Evolutionary conservation across 2,329 filamentous ascomycete genomes (phyloP), one percentile per base, ranked within the genome.

Genomic region (Neopestalotiopsis sp.): DNA sequence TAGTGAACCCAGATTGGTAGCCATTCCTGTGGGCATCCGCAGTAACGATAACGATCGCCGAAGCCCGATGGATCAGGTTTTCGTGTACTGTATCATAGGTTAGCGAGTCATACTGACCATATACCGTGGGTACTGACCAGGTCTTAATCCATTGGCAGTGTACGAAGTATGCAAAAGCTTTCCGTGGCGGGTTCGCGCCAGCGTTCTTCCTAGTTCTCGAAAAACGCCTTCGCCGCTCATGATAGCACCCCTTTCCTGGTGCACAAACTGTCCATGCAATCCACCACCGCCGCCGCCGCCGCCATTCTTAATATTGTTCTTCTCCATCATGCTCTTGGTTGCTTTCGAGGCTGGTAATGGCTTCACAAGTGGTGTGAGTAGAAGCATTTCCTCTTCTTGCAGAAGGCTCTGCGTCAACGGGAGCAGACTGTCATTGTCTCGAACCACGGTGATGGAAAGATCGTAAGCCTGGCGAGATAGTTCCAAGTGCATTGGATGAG

Each of bases 161-260:
- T 98, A 98, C 13, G 95, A 98, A 1, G 95, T 97, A 79, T 98
- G 94, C 17, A 98, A 84, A 5, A 98, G 89, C 75, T 96, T 93
- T 24, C 95, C 94, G 73, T 93, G 94, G 28, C 95, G 87, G 72
- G 94, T 92, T 66, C 95, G 88, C 12, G 95, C 95, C n/a, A 98
- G 83, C 6, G 93, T 94, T 74, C 94, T 89, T 1, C 95, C 95
- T 30, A 98, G 86, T 77, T 97, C 94, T 74, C 94, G 88, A 75
- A 98, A 98, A 0, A 98, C 94, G 38, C 93, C 91, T 81, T 98
- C 95, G 34, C 95, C 95, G 73, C 93, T 97, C 91, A 97, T 94
- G 24, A 97, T 87, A 71, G 90, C 80, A 67, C 87, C 82, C 74
- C 88, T 78, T 81, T 90, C 83, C 83, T 90, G 75, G 82, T 86